Evolutionary conservation across 1,139 yeast species (phyloP), one percentile per base, ranked within the genome.

Genomic region (Suhomyces atakaporum): DNA sequence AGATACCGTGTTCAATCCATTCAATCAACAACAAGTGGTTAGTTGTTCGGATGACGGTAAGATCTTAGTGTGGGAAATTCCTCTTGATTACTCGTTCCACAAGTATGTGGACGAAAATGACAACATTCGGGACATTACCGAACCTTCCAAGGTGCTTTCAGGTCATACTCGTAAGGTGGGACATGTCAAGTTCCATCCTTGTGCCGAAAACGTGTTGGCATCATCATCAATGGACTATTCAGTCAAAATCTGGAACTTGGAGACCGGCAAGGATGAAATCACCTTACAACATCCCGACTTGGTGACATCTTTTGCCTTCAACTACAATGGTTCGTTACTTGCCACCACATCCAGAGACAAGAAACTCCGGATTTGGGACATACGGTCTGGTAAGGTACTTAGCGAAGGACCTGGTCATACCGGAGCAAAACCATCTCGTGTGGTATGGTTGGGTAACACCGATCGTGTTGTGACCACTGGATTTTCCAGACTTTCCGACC

Each of bases 91-190:
- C 62, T 77, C 92, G 0, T 79, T 86, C 58, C 82, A 73, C 53
- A 72, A 75, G 45, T 77, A 74, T 47, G 61, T 71, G 3, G 81
- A 79, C 50, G 80, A 68, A 21, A 75, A 82, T 26, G 88, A 83
- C 36, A 75, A 80, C 16, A 73, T 84, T 42, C 72, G 71, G 48
- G 96, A 88, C 56, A 64, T 88, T 33, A 68, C 73, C 3, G 66
- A 69, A 36, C 97, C 98, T 5, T 59, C 68, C 20, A 83, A 80
- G 47, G 69, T 78, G 29, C 73, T 90, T 47, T 57, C 78, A 23
- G 97, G 97, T n/a, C 98, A 92, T 59, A 73, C 83, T 31, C 78
- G 95, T 55, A 92, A 92, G 60, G 96, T 92, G 23, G 97, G 97
- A n/a, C 96, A 88, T 54, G 82, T 94, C 24, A 73, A 75, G 46